Evolutionary conservation across 129 eudicot species (phyloP).

Genomic region (Flaveria brownii): DNA sequence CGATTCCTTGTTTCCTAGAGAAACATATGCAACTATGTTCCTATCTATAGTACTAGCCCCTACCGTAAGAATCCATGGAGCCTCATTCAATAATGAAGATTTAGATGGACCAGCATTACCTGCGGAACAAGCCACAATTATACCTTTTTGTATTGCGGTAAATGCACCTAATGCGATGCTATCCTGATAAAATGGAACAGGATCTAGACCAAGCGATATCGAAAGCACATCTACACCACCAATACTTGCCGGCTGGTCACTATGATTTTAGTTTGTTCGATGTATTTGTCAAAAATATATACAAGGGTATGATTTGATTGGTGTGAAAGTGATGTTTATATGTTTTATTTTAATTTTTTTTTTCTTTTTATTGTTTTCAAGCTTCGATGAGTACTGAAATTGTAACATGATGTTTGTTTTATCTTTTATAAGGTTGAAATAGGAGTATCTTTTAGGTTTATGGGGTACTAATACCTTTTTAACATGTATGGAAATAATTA

Average conservation of each 20-base stretch:
- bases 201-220: constrained; percentile 41
- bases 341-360: too few relatives aligned
- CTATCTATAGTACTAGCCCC: constrained; percentile 70
- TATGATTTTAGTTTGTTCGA: background rate
- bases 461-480: background rate
- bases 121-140: constrained; percentile 51
- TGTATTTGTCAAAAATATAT: too few relatives aligned
- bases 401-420: too few relatives aligned
- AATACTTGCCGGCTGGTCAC: background rate
- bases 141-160: constrained; percentile 53
- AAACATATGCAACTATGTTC: constrained; percentile 30
- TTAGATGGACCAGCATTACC: constrained; percentile 51
- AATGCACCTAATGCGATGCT: constrained; percentile 54
- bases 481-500: background rate
- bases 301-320: background rate
- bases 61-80: constrained; percentile 66
- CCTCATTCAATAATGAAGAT: constrained; percentile 44
- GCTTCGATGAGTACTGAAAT: too few relatives aligned
- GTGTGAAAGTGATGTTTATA: too few relatives aligned
- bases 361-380: too few relatives aligned
- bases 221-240: constrained; percentile 63
- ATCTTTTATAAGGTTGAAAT: background rate
- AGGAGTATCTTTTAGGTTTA: background rate
- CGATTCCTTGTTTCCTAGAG: constrained; percentile 37
- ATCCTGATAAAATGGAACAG: constrained; percentile 45